These are phyloP conservation scores for Graphiopsis chlorocephala DNA, from an alignment of 2,329 filamentous ascomycete species.

Conservation along the genomic window DNA sequence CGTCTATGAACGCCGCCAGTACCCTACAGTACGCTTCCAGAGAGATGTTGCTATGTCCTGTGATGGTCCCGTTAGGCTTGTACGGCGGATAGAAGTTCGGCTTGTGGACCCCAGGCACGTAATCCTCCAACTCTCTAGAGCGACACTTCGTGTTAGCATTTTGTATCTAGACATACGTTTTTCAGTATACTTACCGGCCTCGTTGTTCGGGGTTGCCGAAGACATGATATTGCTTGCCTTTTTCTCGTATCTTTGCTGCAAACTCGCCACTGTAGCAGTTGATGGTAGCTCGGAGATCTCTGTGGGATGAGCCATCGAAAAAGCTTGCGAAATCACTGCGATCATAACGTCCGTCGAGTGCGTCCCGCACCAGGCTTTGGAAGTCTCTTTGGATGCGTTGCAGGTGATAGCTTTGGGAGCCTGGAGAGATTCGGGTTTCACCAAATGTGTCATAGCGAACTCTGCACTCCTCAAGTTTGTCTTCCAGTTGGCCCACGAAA, in stretches of 20 bases:
- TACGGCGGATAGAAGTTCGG: not conserved
- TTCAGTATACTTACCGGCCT: not conserved
- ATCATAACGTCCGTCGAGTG: not conserved
- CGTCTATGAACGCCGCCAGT: not conserved
- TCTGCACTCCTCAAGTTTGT: not conserved
- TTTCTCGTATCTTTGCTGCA: not conserved
- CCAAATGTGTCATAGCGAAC: not conserved
- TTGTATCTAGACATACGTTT: not conserved
- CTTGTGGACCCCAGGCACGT: not conserved
- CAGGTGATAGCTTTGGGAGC: not conserved
- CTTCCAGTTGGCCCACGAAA: not conserved
- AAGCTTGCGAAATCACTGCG: not conserved
- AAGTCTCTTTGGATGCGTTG: not conserved
- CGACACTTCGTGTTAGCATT: not conserved
- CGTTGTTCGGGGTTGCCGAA: not conserved
- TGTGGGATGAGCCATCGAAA: not conserved
- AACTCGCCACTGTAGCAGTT: not conserved
- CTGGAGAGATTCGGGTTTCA: not conserved
- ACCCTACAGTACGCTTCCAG: not conserved
- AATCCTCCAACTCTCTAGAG: not conserved
- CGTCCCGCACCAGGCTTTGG: not conserved
- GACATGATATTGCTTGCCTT: not conserved
- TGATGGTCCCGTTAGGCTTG: not conserved
- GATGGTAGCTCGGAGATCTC: not conserved
- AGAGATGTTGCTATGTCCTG: not conserved